Percentiles rank a stretch among this genome's conserved stretches.
These are phyloP conservation scores for Podaxis sp. DNA, from an alignment of 768 basidiomycete genomes.

Conservation along the genomic window DNA sequence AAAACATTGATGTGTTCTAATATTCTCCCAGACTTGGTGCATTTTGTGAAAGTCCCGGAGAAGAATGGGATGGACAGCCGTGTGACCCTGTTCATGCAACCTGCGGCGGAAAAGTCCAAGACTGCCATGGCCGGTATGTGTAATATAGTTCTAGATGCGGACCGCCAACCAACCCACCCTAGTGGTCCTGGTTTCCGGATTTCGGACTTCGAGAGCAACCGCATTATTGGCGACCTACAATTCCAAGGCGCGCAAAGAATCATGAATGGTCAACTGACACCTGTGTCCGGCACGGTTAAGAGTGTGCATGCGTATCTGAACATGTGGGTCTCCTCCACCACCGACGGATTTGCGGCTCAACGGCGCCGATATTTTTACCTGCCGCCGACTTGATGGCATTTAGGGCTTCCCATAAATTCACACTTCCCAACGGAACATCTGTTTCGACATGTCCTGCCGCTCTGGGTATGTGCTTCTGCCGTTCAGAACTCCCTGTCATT, in stretches of 20 bases:
- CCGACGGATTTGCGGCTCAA: background rate
- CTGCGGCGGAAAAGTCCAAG: conserved; percentile 64
- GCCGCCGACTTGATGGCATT: background rate
- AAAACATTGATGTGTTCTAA: conserved; percentile 7
- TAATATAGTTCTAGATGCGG: conserved; percentile 5
- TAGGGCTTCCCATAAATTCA: conserved; percentile 66
- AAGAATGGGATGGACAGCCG: conserved; percentile 61
- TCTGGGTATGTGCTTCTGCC: conserved; percentile 48
- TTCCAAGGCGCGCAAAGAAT: conserved; percentile 67
- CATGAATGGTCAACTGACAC: conserved; percentile 49
- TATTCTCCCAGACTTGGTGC: conserved; percentile 53
- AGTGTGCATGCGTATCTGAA: conserved; percentile 70
- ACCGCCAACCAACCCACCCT: background rate
- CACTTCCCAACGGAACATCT: conserved; percentile 61
- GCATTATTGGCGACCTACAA: conserved; percentile 68
- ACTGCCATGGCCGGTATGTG: conserved; percentile 69
- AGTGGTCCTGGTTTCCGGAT: conserved; percentile 76
- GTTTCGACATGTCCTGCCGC: conserved; percentile 79
- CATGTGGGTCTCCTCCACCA: conserved; percentile 50
- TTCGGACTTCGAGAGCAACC: conserved; percentile 76
- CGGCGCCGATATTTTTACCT: conserved; percentile 1
- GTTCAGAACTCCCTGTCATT: background rate
- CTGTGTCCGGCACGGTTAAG: conserved; percentile 60
- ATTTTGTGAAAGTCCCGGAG: conserved; percentile 75
- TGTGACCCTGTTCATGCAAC: conserved; percentile 76